These are phyloP conservation scores for Saccharomycopsis sp. DNA, from an alignment of 805 yeast species.

Conservation along the genomic window DNA sequence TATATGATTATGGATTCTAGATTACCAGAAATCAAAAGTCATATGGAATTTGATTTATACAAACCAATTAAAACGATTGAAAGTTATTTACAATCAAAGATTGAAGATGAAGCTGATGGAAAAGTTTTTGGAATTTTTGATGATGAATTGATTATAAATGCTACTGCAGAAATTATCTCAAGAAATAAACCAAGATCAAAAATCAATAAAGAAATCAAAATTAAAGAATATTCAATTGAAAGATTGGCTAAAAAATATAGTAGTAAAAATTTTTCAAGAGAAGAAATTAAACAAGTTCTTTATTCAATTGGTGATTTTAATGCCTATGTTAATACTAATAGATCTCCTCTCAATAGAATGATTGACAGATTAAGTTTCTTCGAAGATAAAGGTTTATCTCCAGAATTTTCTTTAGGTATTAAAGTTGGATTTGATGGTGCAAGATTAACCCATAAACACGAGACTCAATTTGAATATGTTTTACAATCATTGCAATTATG, in stretches of 20 bases:
- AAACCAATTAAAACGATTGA: constrained; percentile 61
- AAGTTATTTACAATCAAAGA: constrained; percentile 31
- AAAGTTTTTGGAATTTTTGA: constrained; percentile 36
- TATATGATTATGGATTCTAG: constrained; percentile 83
- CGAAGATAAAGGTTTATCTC: constrained; percentile 33
- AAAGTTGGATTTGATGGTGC: constrained; percentile 59
- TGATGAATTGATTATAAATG: constrained; percentile 49
- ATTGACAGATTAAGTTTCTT: constrained; percentile 38
- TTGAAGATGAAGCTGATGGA: constrained; percentile 29
- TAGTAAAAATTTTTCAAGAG: constrained; percentile 33
- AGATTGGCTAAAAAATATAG: constrained; percentile 39
- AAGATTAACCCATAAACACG: constrained; percentile 62
- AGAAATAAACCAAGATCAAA: constrained; percentile 42
- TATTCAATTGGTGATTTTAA: constrained; percentile 76
- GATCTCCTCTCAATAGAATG: constrained; percentile 58
- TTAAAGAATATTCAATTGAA: constrained; percentile 64
- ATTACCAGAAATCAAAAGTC: constrained; percentile 55
- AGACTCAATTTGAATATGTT: constrained; percentile 64
- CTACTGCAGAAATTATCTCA: constrained; percentile 59
- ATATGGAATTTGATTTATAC: constrained; percentile 67
- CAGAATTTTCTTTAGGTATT: constrained; percentile 46
- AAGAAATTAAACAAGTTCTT: constrained; percentile 58
- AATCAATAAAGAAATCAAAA: constrained; percentile 49
- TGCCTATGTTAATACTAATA: constrained; percentile 58
- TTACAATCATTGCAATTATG: constrained; percentile 64